Conservation (phyloP, 1,284 basidiomycete species). For the Clitocybe nebularis region DNA sequence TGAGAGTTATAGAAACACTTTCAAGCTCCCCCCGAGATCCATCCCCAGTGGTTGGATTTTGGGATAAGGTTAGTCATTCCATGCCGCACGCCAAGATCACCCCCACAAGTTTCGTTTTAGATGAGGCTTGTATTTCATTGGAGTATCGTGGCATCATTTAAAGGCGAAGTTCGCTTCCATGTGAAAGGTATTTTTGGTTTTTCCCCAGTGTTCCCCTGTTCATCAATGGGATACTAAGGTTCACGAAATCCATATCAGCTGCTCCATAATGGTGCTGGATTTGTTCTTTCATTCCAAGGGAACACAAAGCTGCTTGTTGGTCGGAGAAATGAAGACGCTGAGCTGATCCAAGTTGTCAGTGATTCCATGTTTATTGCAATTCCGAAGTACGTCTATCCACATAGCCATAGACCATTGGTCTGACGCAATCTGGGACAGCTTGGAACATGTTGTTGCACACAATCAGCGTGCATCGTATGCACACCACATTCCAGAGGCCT, state of each 20-base stretch:
- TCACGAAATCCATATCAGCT: slow-evolving; percentile 81
- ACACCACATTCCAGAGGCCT: slow-evolving; percentile 14
- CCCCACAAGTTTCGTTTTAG: slow-evolving; percentile 38
- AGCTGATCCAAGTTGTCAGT: slow-evolving; percentile 83
- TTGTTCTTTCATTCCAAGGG: slow-evolving; percentile 84
- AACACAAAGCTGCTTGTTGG: slow-evolving; percentile 74
- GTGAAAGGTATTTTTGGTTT: slow-evolving; percentile 66
- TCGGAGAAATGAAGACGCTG: slow-evolving; percentile 69
- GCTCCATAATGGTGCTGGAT: slow-evolving; percentile 80
- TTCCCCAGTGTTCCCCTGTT: not conserved
- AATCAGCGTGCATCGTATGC: slow-evolving; percentile 12
- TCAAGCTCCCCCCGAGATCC: slow-evolving; percentile 80
- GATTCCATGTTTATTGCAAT: slow-evolving; percentile 80
- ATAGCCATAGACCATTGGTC: not conserved
- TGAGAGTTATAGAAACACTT: slow-evolving; percentile 81
- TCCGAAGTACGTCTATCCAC: slow-evolving; percentile 65
- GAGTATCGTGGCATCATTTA: slow-evolving; percentile 71
- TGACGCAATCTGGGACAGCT: slow-evolving; percentile 13
- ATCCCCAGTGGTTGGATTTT: slow-evolving; percentile 89
- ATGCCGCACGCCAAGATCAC: not conserved
- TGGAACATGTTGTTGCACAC: slow-evolving; percentile 20
- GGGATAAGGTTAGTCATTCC: slow-evolving; percentile 70
- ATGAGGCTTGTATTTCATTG: slow-evolving; percentile 85
- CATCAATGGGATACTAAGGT: slow-evolving; percentile 45
- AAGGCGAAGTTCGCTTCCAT: slow-evolving; percentile 73